These are phyloP conservation scores for Aspergillus wentii DNA, from an alignment of 495 filamentous ascomycete genomes.

Conservation along the genomic window DNA sequence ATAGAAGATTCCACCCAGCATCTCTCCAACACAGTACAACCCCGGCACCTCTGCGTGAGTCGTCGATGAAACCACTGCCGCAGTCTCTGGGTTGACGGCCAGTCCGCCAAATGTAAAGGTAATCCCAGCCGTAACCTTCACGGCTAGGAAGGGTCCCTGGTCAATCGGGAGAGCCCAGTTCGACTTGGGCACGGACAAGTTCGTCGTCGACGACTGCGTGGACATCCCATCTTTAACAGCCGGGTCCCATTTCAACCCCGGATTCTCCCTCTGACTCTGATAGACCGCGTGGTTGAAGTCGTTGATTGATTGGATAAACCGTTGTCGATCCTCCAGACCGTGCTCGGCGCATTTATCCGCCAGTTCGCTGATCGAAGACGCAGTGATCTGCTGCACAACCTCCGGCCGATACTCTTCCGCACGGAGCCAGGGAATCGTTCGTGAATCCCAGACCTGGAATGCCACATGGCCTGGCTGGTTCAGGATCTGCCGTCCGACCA, in stretches of 20 bases:
- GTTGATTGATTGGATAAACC: slow-evolving; percentile 42
- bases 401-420: slow-evolving; percentile 55
- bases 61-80: slow-evolving; percentile 38
- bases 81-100: slow-evolving; percentile 41
- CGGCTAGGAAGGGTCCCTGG: slow-evolving; percentile 51
- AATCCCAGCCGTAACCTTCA: slow-evolving; percentile 55
- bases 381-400: slow-evolving; percentile 45
- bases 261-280: slow-evolving; percentile 29
- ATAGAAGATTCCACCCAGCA: slow-evolving; percentile 60
- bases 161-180: slow-evolving; percentile 60
- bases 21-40: slow-evolving; percentile 54
- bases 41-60: slow-evolving; percentile 43
- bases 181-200: slow-evolving; percentile 46
- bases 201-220: slow-evolving; percentile 37
- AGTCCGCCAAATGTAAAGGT: slow-evolving; percentile 65
- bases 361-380: slow-evolving; percentile 44
- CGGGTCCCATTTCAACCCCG: slow-evolving; percentile 44
- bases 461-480: slow-evolving; percentile 49
- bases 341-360: slow-evolving; percentile 36
- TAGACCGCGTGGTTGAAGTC: slow-evolving; percentile 51
- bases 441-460: slow-evolving; percentile 59
- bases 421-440: slow-evolving; percentile 42
- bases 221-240: slow-evolving; percentile 51
- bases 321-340: slow-evolving; percentile 34
- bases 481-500: slow-evolving; percentile 52